phyloP scores from a whole-genome alignment of 179 eudicot genomes.

The Camellia oleifera region DNA sequence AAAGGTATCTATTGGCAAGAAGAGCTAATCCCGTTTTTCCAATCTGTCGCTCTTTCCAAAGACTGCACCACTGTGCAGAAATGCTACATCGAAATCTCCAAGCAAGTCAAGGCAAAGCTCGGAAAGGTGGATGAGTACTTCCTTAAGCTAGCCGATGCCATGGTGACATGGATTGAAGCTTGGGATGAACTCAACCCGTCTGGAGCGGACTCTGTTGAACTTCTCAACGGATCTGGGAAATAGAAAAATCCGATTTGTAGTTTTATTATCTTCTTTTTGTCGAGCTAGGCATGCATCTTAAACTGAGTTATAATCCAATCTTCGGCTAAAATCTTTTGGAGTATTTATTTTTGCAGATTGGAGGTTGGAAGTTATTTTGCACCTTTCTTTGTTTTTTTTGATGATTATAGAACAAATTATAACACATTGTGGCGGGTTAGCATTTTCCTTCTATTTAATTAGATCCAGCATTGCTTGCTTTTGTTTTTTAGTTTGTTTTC shows the following conservation, averaged over 20 bases:
- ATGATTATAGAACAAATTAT: not conserved
- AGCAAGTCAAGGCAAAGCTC: slow-evolving; percentile 36
- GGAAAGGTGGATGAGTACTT: slow-evolving; percentile 33
- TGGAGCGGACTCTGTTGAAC: slow-evolving; percentile 10
- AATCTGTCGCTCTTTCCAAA: slow-evolving; percentile 26
- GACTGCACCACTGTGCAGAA: slow-evolving; percentile 40
- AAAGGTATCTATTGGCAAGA: slow-evolving; percentile 42
- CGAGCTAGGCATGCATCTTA: not conserved
- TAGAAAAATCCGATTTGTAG: not conserved
- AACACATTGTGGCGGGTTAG: not conserved
- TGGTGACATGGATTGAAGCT: slow-evolving; percentile 40
- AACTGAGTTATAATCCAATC: not conserved
- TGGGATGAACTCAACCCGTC: slow-evolving; percentile 40
- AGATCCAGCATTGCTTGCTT: not conserved
- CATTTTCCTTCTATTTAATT: not conserved
- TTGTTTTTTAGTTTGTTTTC: not conserved
- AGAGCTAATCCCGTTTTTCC: slow-evolving; percentile 42
- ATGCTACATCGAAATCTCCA: slow-evolving; percentile 37
- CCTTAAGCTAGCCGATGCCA: slow-evolving; percentile 36
- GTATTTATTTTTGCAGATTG: not conserved
- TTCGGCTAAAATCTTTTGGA: not conserved
- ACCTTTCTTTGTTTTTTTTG: not conserved
- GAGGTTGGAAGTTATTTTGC: not conserved
- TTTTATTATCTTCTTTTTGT: no score
- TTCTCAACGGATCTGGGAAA: slow-evolving; percentile 10